These are phyloP conservation scores for Aureobasidium sp. DNA, from an alignment of 2,329 filamentous ascomycete genomes.

Conservation along the genomic window DNA sequence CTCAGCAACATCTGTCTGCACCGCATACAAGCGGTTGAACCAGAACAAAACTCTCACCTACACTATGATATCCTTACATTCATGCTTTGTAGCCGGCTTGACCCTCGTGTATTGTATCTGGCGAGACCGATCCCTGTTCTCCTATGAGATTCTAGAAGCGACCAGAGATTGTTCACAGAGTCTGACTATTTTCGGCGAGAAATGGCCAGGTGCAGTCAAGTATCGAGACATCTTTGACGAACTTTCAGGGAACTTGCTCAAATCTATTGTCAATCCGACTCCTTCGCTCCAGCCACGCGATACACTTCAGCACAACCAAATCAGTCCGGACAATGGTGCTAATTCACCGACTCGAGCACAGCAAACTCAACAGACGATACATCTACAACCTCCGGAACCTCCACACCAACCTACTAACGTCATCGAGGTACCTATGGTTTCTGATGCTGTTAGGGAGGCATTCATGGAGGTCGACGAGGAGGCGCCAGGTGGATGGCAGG, in stretches of 20 bases:
- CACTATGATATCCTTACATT: not conserved
- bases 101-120: not conserved
- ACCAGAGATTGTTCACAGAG: not conserved
- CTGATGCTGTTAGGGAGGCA: not conserved
- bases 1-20: not conserved
- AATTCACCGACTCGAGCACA: not conserved
- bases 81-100: not conserved
- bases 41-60: not conserved
- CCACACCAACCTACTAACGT: not conserved
- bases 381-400: not conserved
- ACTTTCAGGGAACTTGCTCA: not conserved
- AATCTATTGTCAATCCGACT: not conserved
- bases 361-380: not conserved
- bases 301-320: not conserved
- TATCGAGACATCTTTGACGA: not conserved
- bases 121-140: not conserved
- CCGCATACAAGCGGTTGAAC: not conserved
- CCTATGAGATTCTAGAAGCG: not conserved
- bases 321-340: not conserved
- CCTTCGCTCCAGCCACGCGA: not conserved
- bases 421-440: not conserved
- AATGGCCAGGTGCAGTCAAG: not conserved
- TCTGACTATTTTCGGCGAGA: not conserved
- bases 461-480: not conserved
- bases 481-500: not conserved